These are phyloP conservation scores for Ustilago trichophora DNA, from an alignment of 1,284 basidiomycete species.

Conservation along the genomic window DNA sequence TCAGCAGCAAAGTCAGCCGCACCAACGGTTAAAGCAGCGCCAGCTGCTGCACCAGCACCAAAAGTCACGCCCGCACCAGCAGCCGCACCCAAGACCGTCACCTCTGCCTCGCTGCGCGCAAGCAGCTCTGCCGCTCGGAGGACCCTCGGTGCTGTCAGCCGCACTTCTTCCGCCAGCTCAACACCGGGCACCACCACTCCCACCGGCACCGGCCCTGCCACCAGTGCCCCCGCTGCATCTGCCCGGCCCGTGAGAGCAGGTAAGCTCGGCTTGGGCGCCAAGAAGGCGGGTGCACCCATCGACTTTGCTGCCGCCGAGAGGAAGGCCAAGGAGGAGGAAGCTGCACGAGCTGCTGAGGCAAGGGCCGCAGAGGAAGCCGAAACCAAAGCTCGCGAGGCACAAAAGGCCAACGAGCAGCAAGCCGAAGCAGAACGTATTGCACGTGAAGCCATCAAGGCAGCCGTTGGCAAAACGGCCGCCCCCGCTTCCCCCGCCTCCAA, in stretches of 20 bases:
- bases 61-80: constrained; percentile 21
- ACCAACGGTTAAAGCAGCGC: constrained; percentile 32
- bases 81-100: constrained; percentile 53
- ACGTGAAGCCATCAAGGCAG: constrained; percentile 50
- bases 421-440: constrained; percentile 54
- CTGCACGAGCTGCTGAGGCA: constrained; percentile 28
- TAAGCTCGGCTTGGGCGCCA: constrained; percentile 60
- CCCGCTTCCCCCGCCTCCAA: constrained; percentile 17
- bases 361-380: constrained; percentile 52
- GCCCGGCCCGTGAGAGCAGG: constrained; percentile 47
- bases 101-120: constrained; percentile 52
- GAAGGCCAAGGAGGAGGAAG: constrained; percentile 61
- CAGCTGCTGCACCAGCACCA: constrained; percentile 26
- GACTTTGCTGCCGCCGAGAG: constrained; percentile 64
- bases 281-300: constrained; percentile 56
- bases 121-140: constrained; percentile 42
- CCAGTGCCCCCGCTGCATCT: constrained; percentile 17
- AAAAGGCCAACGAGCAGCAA: constrained; percentile 40
- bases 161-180: constrained; percentile 47
- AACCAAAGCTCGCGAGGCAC: constrained; percentile 36
- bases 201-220: constrained; percentile 36
- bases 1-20: constrained; percentile 44
- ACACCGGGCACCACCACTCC: constrained; percentile 44
- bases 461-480: constrained; percentile 30
- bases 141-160: constrained; percentile 44